These are phyloP conservation scores for Nigrospora sphaerica DNA, from an alignment of 2,329 filamentous ascomycete species.

Conservation along the genomic window DNA sequence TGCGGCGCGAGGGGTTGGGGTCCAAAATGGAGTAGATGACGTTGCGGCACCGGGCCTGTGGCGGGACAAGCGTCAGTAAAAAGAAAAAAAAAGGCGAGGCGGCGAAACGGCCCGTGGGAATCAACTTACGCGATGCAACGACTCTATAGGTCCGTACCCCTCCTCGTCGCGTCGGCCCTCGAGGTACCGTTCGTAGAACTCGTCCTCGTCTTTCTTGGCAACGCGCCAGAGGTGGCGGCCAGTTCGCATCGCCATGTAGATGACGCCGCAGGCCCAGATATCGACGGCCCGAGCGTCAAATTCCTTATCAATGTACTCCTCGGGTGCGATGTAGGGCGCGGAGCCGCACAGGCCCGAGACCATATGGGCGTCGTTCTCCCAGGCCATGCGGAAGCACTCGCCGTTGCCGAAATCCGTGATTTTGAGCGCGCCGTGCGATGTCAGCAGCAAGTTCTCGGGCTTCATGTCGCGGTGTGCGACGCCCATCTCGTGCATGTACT, in stretches of 20 bases:
- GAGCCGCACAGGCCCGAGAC: constrained; percentile 94
- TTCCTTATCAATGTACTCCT: constrained; percentile 91
- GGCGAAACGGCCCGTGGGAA: background rate
- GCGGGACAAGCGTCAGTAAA: constrained; percentile 12
- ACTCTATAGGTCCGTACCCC: constrained; percentile 94
- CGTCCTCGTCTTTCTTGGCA: constrained; percentile 94
- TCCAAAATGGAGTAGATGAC: constrained; percentile 98
- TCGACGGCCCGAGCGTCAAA: constrained; percentile 98
- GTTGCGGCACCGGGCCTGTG: constrained; percentile 88
- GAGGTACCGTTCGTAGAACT: constrained; percentile 92
- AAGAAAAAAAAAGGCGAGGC: constrained; percentile 4
- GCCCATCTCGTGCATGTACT: constrained; percentile 99
- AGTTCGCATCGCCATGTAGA: constrained; percentile 99
- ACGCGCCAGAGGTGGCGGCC: constrained; percentile 93
- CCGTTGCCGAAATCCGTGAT: constrained; percentile 99
- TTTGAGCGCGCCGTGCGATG: constrained; percentile 85
- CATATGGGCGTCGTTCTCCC: constrained; percentile 98
- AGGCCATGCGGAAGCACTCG: constrained; percentile 98
- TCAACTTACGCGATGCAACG: constrained; percentile 76
- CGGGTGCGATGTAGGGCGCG: constrained; percentile 93
- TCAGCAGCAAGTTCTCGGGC: constrained; percentile 91
- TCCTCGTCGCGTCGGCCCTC: constrained; percentile 90
- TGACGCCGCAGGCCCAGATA: constrained; percentile 96
- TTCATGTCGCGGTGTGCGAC: constrained; percentile 96
- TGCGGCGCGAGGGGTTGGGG: constrained; percentile 83